Percentiles rank a stretch among this genome's conserved stretches.
phyloP scores from a whole-genome alignment of 352 stramenopile genomes.

The Globisporangium solare region DNA sequence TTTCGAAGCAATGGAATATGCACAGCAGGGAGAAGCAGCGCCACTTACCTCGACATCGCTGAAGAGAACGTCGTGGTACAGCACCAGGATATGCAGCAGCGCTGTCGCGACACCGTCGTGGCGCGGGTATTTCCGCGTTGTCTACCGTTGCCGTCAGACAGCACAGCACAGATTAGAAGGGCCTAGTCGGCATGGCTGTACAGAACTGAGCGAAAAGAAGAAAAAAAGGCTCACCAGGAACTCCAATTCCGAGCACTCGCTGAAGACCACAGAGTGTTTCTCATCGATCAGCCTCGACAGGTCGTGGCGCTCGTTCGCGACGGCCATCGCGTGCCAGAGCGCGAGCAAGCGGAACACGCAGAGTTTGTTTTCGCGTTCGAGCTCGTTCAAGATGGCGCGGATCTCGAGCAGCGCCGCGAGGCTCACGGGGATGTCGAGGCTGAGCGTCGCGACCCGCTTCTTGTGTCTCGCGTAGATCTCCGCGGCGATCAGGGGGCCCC shows the following conservation, averaged over 20 bases:
- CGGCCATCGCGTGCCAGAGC: conserved; percentile 47
- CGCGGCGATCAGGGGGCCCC: conserved; percentile 37
- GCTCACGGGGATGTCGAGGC: conserved; percentile 31
- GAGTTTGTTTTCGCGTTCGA: conserved; percentile 42
- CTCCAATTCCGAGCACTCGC: conserved; percentile 51
- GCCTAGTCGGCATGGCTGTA: not conserved
- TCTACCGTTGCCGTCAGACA: conserved; percentile 13
- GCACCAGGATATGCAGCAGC: conserved; percentile 48
- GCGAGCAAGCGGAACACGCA: conserved; percentile 51
- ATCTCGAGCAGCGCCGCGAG: conserved; percentile 43
- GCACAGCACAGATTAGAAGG: not conserved
- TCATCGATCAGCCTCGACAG: conserved; percentile 44
- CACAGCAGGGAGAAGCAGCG: not conserved
- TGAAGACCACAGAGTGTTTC: conserved; percentile 53
- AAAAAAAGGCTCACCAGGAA: conserved; percentile 38
- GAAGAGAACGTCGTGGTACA: conserved; percentile 68
- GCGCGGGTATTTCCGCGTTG: conserved; percentile 29
- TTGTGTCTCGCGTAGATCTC: conserved; percentile 45
- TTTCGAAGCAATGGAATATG: not conserved
- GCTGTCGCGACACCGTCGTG: conserved; percentile 42
- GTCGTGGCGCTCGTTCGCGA: conserved; percentile 28
- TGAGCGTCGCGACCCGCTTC: conserved; percentile 25
- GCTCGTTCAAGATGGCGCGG: conserved; percentile 33
- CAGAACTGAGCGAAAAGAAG: not conserved
- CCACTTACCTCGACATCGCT: conserved; percentile 54